phyloP scores from a whole-genome alignment of 208 protist species.

The Phytomonas sp. region DNA sequence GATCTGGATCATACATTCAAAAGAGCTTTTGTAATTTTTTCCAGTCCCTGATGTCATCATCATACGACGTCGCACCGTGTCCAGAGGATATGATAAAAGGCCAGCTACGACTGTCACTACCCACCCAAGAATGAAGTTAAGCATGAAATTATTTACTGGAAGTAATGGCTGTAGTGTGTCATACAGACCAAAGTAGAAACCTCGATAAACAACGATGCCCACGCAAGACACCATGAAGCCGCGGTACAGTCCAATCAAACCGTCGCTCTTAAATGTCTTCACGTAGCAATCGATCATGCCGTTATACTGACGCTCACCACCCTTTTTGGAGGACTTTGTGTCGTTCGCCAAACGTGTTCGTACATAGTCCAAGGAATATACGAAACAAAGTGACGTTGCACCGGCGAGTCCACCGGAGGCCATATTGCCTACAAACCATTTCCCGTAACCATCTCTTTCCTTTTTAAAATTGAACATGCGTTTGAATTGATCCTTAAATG shows the following conservation, averaged over 20 bases:
- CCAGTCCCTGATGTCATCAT: constrained; percentile 88
- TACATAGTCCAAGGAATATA: constrained; percentile 97
- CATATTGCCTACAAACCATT: constrained; percentile 92
- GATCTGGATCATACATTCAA: constrained; percentile 53
- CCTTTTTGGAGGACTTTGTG: constrained; percentile 79
- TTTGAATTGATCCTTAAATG: constrained; percentile 97
- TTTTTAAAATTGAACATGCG: constrained; percentile 89
- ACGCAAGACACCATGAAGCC: constrained; percentile 93
- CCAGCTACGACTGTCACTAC: constrained; percentile 60
- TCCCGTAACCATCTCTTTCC: constrained; percentile 64
- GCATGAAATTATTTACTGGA: constrained; percentile 58
- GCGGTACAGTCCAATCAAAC: constrained; percentile 89
- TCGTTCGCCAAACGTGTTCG: constrained; percentile 94
- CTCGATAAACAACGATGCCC: constrained; percentile 96
- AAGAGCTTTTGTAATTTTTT: constrained; percentile 66
- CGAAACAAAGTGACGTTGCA: constrained; percentile 91
- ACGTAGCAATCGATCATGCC: constrained; percentile 91
- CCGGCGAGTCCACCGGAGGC: constrained; percentile 95
- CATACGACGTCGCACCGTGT: constrained; percentile 96
- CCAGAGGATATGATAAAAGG: constrained; percentile 93
- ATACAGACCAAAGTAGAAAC: constrained; percentile 95
- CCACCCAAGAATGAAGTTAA: constrained; percentile 70
- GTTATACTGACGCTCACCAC: constrained; percentile 90
- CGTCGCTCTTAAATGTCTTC: constrained; percentile 84
- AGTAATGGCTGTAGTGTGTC: constrained; percentile 77